Conservation (phyloP, 225 moss, liverwort and hornwort genomes). For the Physcomitrellopsis africana region DNA sequence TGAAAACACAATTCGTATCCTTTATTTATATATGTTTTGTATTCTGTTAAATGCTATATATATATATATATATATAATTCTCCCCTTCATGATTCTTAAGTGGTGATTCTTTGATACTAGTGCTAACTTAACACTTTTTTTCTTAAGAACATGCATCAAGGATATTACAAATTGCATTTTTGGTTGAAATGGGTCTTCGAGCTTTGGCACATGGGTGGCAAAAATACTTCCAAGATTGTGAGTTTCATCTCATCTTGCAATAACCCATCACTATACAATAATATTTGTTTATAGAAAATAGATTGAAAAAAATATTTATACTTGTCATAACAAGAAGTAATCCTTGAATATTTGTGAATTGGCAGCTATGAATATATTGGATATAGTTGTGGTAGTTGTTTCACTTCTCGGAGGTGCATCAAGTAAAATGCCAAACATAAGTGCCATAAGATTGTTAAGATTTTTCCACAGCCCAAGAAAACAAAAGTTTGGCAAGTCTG, state of each 20-base stretch:
- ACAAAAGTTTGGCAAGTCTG: conserved; percentile 46
- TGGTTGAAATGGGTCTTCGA: conserved; percentile 66
- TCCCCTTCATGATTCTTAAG: too few relatives aligned
- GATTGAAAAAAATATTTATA: background rate
- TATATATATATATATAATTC: too few relatives aligned
- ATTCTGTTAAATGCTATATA: too few relatives aligned
- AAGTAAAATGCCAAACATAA: conserved; percentile 62
- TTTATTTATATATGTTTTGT: background rate
- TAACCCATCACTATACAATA: background rate
- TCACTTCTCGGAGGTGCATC: conserved; percentile 56
- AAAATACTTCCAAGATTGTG: conserved; percentile 59
- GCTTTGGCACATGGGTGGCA: conserved; percentile 57
- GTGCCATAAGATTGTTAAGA: conserved; percentile 70
- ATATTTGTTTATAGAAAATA: background rate
- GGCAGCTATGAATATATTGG: conserved; percentile 78
- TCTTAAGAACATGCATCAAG: conserved; percentile 59
- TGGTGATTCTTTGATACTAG: too few relatives aligned
- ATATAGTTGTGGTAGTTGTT: conserved; percentile 59
- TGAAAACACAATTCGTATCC: conserved; percentile 64
- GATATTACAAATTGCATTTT: conserved; percentile 58
- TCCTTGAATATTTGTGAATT: too few relatives aligned
- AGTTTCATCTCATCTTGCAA: background rate
- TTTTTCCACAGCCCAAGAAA: conserved; percentile 69
- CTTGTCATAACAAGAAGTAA: too few relatives aligned
- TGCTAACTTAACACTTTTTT: too few relatives aligned